Evolutionary conservation across 2,329 filamentous ascomycete species (phyloP).

Genomic region (Fusarium chlamydosporum): DNA sequence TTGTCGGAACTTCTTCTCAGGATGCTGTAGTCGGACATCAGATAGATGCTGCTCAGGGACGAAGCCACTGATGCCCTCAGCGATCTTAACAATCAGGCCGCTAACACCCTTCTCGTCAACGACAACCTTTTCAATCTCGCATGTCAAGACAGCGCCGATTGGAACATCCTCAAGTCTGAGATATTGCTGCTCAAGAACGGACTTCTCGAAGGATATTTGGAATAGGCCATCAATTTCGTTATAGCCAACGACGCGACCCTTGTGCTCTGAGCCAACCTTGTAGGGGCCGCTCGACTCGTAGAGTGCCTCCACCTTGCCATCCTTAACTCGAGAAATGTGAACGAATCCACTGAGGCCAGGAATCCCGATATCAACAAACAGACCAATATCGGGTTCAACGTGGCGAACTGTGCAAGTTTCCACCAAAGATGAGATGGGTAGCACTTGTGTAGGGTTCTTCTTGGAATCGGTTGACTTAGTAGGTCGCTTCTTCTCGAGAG

Average conservation of each 20-base stretch:
- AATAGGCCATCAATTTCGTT: constrained; percentile 89
- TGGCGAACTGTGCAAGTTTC: constrained; percentile 83
- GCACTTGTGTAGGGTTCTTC: constrained; percentile 67
- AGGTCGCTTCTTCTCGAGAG: constrained; percentile 66
- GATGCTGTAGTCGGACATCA: constrained; percentile 88
- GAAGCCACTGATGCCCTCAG: constrained; percentile 89
- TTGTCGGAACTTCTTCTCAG: constrained; percentile 95
- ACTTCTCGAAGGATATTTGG: constrained; percentile 85
- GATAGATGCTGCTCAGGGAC: constrained; percentile 91
- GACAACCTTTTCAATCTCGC: constrained; percentile 86
- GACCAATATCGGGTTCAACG: constrained; percentile 83
- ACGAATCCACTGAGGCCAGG: constrained; percentile 84
- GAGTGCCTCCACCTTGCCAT: constrained; percentile 88
- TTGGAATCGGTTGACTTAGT: constrained; percentile 55
- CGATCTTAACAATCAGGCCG: constrained; percentile 85
- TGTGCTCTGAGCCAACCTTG: constrained; percentile 82
- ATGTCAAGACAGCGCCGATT: constrained; percentile 83
- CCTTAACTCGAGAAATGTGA: constrained; percentile 92
- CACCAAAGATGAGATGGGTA: constrained; percentile 81
- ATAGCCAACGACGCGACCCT: constrained; percentile 86
- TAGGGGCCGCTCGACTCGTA: constrained; percentile 83
- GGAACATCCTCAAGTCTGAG: constrained; percentile 92
- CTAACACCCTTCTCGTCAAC: constrained; percentile 82
- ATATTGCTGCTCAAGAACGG: constrained; percentile 87
- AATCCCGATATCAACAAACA: constrained; percentile 80